Base-by-base conservation (phyloP, 768 basidiomycete genomes). In the Porphyrellus cyaneotinctus region DNA sequence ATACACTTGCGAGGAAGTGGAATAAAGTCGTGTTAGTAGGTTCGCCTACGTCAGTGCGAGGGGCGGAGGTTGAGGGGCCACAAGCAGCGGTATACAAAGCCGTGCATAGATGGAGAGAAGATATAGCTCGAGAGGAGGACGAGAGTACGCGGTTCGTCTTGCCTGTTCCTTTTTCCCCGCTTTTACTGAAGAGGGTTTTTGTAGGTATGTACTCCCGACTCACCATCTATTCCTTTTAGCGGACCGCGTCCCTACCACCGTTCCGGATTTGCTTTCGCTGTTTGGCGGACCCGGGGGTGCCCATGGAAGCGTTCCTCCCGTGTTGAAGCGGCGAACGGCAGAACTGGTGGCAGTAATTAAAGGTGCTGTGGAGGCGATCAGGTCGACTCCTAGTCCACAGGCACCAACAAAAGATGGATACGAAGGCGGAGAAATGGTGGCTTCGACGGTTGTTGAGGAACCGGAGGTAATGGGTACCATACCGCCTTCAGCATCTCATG, bases 71-170 rank as follows among this genome's bases (percentile, higher is more conserved):
- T 38, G 53, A 53, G 58, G 73, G 69, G 3, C 67, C 80, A 54
- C 80, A 82, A 56, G 76, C 79, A 26, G 77, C 75, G 32, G 81
- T 93, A 15, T 93, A 88, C 68, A 81, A 75, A 52, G 74, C 75
- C 3, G 74, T 95, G 13, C 91, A 95, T 68, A 74, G 72, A 31
- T 97, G 94, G 95, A 76, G 95, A 53, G 94, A 97, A 67, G 63
- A 66, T 12, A 71, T 84, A 2, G 89, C 91, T 2, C 75, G 91
- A 45, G 82, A 85, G 51, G 88, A 92, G 60, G 95, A 97, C 65
- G 94, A 97, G 69, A 90, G 89, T 63, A 79, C 80, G 10, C 74
- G 86, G 85, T 93, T 65, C 41, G 81, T 70, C 4, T 31, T 49
- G 31, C n/a, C 33, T 37, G 8, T 17, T 28, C 39, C 23, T 18